These are phyloP conservation scores for Talaromyces sp. DNA, from an alignment of 2,329 filamentous ascomycete species.

Conservation along the genomic window DNA sequence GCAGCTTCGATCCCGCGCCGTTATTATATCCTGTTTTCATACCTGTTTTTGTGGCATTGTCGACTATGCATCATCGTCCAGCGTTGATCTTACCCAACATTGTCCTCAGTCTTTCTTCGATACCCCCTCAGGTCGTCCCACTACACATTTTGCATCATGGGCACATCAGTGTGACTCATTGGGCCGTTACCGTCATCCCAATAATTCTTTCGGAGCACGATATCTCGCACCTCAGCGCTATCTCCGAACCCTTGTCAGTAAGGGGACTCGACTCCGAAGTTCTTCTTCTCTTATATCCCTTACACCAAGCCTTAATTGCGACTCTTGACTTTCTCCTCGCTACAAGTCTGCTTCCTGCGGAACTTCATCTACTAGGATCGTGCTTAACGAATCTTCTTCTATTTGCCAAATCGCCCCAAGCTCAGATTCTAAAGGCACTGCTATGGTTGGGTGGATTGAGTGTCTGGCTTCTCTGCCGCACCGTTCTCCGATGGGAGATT, in stretches of 20 bases:
- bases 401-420: conserved; percentile 73
- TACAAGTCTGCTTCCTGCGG: conserved; percentile 78
- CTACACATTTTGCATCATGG: conserved; percentile 53
- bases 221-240: conserved; percentile 29
- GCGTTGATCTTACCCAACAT: conserved; percentile 69
- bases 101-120: conserved; percentile 69
- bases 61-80: conserved; percentile 60
- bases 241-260: conserved; percentile 28
- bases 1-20: conserved; percentile 83
- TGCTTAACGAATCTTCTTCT: conserved; percentile 76
- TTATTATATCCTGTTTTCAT: conserved; percentile 78
- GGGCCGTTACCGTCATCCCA: conserved; percentile 69
- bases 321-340: conserved; percentile 77
- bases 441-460: conserved; percentile 79
- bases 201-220: conserved; percentile 49
- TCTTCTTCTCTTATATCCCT: conserved; percentile 66
- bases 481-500: conserved; percentile 77
- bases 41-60: conserved; percentile 69
- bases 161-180: conserved; percentile 63
- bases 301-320: conserved; percentile 71
- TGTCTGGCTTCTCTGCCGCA: conserved; percentile 66
- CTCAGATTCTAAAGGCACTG: conserved; percentile 75
- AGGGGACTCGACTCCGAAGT: conserved; percentile 51
- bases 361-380: conserved; percentile 80
- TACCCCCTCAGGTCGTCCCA: conserved; percentile 70